A percentile compares a stretch with the other conserved stretches of the same genome.
phyloP scores from a whole-genome alignment of 2,329 filamentous ascomycete species.

The Aspergillus ochraceus region DNA sequence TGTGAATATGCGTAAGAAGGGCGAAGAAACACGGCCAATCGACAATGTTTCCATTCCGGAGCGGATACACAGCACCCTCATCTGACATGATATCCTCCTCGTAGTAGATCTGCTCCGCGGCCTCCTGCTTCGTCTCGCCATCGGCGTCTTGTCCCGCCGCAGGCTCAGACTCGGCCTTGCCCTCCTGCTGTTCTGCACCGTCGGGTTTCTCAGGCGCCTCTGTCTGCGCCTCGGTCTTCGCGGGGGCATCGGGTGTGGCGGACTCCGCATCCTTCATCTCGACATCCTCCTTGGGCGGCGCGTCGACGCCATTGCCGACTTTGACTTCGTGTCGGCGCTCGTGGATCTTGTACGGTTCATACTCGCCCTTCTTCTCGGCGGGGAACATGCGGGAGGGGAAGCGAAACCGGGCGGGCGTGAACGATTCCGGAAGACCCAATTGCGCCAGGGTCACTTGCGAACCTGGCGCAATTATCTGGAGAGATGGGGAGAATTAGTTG shows the following conservation, averaged over 20 bases:
- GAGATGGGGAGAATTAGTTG: constrained; percentile 4
- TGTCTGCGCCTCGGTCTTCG: constrained; percentile 13
- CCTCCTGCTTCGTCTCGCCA: constrained; percentile 33
- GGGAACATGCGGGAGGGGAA: constrained; percentile 93
- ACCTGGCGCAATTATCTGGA: constrained; percentile 60
- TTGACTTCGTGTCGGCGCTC: constrained; percentile 41
- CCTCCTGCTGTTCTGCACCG: constrained; percentile 18
- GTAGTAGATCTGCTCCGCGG: constrained; percentile 60
- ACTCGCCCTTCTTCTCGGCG: constrained; percentile 72
- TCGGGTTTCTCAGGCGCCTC: constrained; percentile 25
- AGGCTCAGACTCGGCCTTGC: constrained; percentile 32
- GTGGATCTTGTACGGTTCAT: constrained; percentile 78
- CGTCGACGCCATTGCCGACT: constrained; percentile 27
- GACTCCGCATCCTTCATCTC: constrained; percentile 47
- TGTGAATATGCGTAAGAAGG: constrained; percentile 88
- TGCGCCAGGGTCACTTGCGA: constrained; percentile 89
- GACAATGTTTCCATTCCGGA: constrained; percentile 76
- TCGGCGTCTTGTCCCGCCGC: constrained; percentile 18
- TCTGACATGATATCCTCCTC: constrained; percentile 86
- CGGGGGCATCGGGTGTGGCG: constrained; percentile 20
- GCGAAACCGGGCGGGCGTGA: constrained; percentile 84
- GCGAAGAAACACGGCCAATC: constrained; percentile 94
- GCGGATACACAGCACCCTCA: constrained; percentile 87
- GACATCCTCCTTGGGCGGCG: constrained; percentile 39
- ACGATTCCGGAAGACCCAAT: constrained; percentile 82